Percentiles rank a stretch among this genome's conserved stretches.
Evolutionary conservation across 139 green algal genomes (phyloP).

Genomic region (Tetradesmus obliquus): DNA sequence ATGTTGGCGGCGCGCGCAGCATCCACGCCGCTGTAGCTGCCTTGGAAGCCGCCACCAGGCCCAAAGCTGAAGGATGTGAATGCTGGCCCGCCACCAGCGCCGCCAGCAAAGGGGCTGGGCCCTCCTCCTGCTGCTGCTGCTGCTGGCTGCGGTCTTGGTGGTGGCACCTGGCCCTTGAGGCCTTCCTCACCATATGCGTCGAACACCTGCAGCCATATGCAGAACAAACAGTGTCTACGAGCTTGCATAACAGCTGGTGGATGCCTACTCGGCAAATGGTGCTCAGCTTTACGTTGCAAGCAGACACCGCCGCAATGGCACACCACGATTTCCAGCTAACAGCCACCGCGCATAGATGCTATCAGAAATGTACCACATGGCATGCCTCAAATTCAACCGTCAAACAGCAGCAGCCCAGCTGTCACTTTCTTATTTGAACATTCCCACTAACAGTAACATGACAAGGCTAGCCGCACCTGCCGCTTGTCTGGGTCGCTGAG

Average conservation of each 20-base stretch:
- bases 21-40: slow-evolving; percentile 26
- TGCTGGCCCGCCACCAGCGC: neutral
- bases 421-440: too few species aligned
- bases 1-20: slow-evolving; percentile 35
- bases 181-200: slow-evolving; percentile 32
- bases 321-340: too few species aligned
- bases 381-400: too few species aligned
- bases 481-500: slow-evolving; percentile 86
- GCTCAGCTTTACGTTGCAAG: too few species aligned
- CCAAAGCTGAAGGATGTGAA: slow-evolving; percentile 27
- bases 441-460: too few species aligned
- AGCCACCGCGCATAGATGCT: too few species aligned
- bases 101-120: slow-evolving; percentile 66
- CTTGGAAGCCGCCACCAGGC: slow-evolving; percentile 6
- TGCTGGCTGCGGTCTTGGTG: neutral
- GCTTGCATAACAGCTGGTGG: too few species aligned
- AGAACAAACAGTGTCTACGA: neutral
- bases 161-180: slow-evolving; percentile 2
- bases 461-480: slow-evolving; percentile 49
- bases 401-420: too few species aligned
- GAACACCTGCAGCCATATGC: neutral
- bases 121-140: slow-evolving; percentile 3
- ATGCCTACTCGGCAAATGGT: too few species aligned
- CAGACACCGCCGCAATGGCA: too few species aligned
- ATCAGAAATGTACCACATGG: too few species aligned